These are phyloP conservation scores for Melanomma pulvis-pyrius DNA, from an alignment of 495 filamentous ascomycete species.

Conservation along the genomic window DNA sequence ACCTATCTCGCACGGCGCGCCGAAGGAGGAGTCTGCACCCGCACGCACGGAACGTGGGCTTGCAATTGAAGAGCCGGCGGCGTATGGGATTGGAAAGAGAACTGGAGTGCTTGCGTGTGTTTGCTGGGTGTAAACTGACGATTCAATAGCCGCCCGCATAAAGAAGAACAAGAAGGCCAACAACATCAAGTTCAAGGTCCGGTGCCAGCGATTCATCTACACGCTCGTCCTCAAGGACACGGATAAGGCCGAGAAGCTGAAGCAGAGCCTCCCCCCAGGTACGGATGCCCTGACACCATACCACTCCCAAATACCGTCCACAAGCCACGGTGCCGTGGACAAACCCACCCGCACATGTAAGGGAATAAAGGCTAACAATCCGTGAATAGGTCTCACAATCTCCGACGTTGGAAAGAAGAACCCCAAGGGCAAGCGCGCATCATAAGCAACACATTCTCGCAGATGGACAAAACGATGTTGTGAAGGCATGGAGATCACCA, in stretches of 20 bases:
- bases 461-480: background rate
- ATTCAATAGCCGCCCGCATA: slow-evolving; percentile 81
- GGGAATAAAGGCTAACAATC: slow-evolving; percentile 39
- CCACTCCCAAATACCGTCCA: background rate
- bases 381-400: slow-evolving; percentile 66
- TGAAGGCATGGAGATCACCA: background rate
- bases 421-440: slow-evolving; percentile 55
- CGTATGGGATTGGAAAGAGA: background rate
- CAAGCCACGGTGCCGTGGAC: background rate
- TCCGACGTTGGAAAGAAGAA: slow-evolving; percentile 76
- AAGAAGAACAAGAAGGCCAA: slow-evolving; percentile 87
- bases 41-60: too few species aligned
- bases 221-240: slow-evolving; percentile 93
- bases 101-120: background rate
- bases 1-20: background rate
- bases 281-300: slow-evolving; percentile 47
- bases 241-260: slow-evolving; percentile 99
- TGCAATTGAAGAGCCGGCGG: too few species aligned
- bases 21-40: background rate
- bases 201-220: slow-evolving; percentile 92
- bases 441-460: slow-evolving; percentile 40
- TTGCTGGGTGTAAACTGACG: background rate
- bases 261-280: slow-evolving; percentile 97
- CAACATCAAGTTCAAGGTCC: slow-evolving; percentile 99
- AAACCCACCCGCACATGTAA: background rate